Percentiles rank a stretch among this genome's conserved stretches.
These are phyloP conservation scores for Rhypophila decipiens DNA, from an alignment of 495 filamentous ascomycete species.

Conservation along the genomic window DNA sequence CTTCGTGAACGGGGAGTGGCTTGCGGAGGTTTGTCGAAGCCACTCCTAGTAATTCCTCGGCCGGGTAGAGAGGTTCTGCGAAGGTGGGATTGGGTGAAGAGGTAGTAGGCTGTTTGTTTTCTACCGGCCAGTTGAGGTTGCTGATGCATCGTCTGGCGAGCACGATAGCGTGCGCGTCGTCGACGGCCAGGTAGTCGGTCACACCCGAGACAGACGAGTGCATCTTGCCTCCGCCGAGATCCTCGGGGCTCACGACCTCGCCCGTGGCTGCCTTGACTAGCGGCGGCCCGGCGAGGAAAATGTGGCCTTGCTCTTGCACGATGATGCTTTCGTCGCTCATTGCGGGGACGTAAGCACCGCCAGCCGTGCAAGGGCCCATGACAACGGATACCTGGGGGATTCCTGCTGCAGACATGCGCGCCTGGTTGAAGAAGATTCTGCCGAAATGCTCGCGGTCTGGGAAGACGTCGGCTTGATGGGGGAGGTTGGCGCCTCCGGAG, in stretches of 20 bases:
- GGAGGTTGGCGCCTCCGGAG: constrained; percentile 92
- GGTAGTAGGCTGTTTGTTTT: constrained; percentile 11
- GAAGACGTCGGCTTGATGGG: constrained; percentile 94
- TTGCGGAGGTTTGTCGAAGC: constrained; percentile 82
- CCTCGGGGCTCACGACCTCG: constrained; percentile 87
- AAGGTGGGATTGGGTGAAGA: constrained; percentile 17
- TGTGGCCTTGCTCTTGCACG: constrained; percentile 88
- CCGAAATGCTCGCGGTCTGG: constrained; percentile 94
- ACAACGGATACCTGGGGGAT: constrained; percentile 95
- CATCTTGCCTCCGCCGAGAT: constrained; percentile 86
- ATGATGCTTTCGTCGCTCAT: constrained; percentile 99
- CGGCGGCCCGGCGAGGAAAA: constrained; percentile 92
- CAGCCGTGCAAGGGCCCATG: constrained; percentile 96
- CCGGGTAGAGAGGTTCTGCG: constrained; percentile 73
- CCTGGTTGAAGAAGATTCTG: constrained; percentile 98
- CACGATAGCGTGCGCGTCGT: constrained; percentile 88
- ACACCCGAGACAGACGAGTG: constrained; percentile 92
- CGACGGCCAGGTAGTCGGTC: constrained; percentile 90
- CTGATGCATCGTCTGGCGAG: constrained; percentile 76
- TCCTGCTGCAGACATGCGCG: constrained; percentile 75
- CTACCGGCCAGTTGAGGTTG: constrained; percentile 78
- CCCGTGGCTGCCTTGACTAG: constrained; percentile 96
- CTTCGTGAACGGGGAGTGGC: constrained; percentile 77
- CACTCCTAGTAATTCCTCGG: constrained; percentile 77
- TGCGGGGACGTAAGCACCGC: constrained; percentile 90